Conservation (phyloP, 1,284 basidiomycete species). For the Veloboletus limbatus region DNA sequence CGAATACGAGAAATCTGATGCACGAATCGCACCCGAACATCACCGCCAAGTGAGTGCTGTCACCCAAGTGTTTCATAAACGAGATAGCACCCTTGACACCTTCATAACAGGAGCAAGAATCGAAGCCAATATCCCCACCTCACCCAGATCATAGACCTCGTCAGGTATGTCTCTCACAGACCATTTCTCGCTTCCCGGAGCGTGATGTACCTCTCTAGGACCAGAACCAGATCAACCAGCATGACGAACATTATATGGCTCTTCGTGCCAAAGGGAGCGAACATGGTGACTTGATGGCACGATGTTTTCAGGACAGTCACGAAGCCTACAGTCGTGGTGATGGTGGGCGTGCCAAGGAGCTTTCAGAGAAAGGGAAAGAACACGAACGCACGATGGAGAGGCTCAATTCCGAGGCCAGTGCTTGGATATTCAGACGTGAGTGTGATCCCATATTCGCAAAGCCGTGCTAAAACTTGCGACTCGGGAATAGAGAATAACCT, state of each 20-base stretch:
- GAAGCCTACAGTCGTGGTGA: constrained; percentile 70
- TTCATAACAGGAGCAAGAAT: constrained; percentile 15
- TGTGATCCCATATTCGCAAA: neutral
- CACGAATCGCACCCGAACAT: constrained; percentile 2
- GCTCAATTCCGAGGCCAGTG: constrained; percentile 81
- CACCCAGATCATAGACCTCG: constrained; percentile 10
- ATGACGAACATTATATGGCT: constrained; percentile 63
- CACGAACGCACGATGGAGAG: constrained; percentile 81
- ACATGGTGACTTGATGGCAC: constrained; percentile 74
- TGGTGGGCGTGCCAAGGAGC: constrained; percentile 77
- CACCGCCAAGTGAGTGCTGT: constrained; percentile 16
- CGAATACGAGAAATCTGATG: constrained; percentile 9
- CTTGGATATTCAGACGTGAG: constrained; percentile 85
- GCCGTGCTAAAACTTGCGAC: neutral
- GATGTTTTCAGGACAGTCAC: constrained; percentile 63
- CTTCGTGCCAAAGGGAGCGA: constrained; percentile 73
- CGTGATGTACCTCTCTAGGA: constrained; percentile 40
- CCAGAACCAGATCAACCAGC: constrained; percentile 63
- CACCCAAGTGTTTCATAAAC: neutral
- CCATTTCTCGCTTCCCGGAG: neutral
- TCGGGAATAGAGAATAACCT: constrained; percentile 76
- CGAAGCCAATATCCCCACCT: constrained; percentile 17
- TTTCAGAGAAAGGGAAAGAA: constrained; percentile 80
- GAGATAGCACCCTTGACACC: constrained; percentile 5
- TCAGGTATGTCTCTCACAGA: constrained; percentile 14